Evolutionary conservation across 2,329 filamentous ascomycete genomes (phyloP), one percentile per base, ranked within the genome.

Genomic region (Cadophora sp.): DNA sequence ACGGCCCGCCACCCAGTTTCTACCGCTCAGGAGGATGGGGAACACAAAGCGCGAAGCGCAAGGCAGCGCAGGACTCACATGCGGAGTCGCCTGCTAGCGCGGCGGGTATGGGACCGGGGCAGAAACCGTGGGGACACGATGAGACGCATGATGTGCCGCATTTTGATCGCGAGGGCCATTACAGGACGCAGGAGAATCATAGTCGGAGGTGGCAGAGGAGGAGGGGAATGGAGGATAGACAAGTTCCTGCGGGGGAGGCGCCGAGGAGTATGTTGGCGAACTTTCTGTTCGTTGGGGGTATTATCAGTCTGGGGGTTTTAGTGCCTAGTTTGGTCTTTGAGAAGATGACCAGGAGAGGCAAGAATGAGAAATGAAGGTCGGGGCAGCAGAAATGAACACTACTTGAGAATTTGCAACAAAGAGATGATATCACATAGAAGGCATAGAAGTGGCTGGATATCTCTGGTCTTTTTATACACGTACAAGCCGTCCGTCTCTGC

Each of bases 1-100:
- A 87, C 24, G 95, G 95, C 0, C 95, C 96, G 3, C 94, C 96
- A 62, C 94, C 95, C 0, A 92, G 89, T 71, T 98, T 97, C 82
- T 97, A 93, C 80, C 86, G 90, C 22, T 89, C 86, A 69, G 94
- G 93, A 4, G 93, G 92, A 3, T 97, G 93, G 86, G 92, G 92
- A 59, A 79, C 81, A 2, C 87, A 92, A 68, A 77, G 81, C 2
- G 85, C 85, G 43, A 91, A 91, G 80, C 79, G 89, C 46, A 79
- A 80, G 64, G 83, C 84, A 43, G 85, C 85, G 55, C 85, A 88
- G 55, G 78, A 71, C 24, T 68, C 68, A 6, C 65, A 68, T n/a
- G 59, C 62, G 4, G 63, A 66, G n/a, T 46, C 64, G 66, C 74
- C 76, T 67, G 74, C 78, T 71, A 72, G 80, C 62, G 69, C 78